These are phyloP conservation scores for Recurvomyces mirabilis DNA, from an alignment of 495 filamentous ascomycete species.

Conservation along the genomic window DNA sequence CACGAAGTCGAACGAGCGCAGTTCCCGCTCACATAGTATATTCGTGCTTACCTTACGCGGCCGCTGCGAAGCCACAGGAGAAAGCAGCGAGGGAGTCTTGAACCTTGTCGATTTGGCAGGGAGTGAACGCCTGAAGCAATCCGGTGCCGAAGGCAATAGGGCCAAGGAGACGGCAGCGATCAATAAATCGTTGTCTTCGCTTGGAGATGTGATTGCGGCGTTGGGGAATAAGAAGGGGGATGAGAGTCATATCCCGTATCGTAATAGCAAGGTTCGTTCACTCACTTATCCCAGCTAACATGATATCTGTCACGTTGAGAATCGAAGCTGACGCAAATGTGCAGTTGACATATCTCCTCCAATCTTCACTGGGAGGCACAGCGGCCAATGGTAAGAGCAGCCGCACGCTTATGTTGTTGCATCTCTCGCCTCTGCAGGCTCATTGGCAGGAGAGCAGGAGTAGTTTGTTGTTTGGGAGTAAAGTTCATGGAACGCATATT, in stretches of 20 bases:
- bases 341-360: slow-evolving; percentile 84
- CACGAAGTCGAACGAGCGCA: slow-evolving; percentile 91
- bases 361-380: slow-evolving; percentile 91
- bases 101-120: slow-evolving; percentile 95
- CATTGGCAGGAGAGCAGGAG: slow-evolving; percentile 79
- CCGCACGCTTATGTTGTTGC: slow-evolving; percentile 86
- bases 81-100: slow-evolving; percentile 81
- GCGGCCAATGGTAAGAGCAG: slow-evolving; percentile 50
- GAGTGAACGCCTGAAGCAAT: slow-evolving; percentile 80
- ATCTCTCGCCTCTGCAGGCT: slow-evolving; percentile 84
- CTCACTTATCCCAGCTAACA: not conserved
- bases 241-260: slow-evolving; percentile 74
- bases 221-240: slow-evolving; percentile 62
- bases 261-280: slow-evolving; percentile 73
- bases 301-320: not conserved
- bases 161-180: slow-evolving; percentile 95
- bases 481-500: slow-evolving; percentile 83
- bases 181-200: slow-evolving; percentile 81
- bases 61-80: slow-evolving; percentile 65
- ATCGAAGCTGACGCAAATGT: not conserved
- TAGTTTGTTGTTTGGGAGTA: slow-evolving; percentile 91
- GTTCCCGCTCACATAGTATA: slow-evolving; percentile 86
- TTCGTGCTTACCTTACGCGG: slow-evolving; percentile 89
- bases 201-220: slow-evolving; percentile 90
- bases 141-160: slow-evolving; percentile 68